Conservation (phyloP, 805 yeast species). For the Metschnikowia santaceciliae region DNA sequence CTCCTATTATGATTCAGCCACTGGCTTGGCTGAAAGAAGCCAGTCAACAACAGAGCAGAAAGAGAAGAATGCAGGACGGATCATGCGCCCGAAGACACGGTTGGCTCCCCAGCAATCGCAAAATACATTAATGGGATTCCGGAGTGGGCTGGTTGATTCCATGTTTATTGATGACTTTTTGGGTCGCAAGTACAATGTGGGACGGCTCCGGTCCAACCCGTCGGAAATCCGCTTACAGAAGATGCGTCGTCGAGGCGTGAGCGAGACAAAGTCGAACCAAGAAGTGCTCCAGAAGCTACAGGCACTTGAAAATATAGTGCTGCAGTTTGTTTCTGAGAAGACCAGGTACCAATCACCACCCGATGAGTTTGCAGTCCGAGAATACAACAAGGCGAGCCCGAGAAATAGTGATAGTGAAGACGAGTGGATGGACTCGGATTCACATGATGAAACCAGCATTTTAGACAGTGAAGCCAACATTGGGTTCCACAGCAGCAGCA, state of each 20-base stretch:
- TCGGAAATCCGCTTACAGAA: slow-evolving; percentile 4
- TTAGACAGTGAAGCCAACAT: not conserved
- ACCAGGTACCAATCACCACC: not conserved
- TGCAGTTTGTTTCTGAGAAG: slow-evolving; percentile 1
- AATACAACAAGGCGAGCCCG: slow-evolving; percentile 1
- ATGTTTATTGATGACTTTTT: slow-evolving; percentile 33
- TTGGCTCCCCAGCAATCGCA: slow-evolving; percentile 29
- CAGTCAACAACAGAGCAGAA: not conserved
- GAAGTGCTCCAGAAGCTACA: slow-evolving; percentile 8
- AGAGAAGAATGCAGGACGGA: not conserved
- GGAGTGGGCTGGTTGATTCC: slow-evolving; percentile 39
- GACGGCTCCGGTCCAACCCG: slow-evolving; percentile 3
- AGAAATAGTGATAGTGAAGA: not conserved
- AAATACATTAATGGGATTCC: slow-evolving; percentile 31
- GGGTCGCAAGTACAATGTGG: slow-evolving; percentile 25
- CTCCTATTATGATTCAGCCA: slow-evolving; percentile 3
- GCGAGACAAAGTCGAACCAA: slow-evolving; percentile 4
- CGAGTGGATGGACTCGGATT: slow-evolving; percentile 2
- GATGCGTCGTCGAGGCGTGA: slow-evolving; percentile 5
- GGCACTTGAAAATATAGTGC: slow-evolving; percentile 5
- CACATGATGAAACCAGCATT: not conserved
- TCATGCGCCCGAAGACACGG: not conserved
- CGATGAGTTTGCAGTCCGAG: slow-evolving; percentile 7
- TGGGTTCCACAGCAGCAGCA: not conserved
- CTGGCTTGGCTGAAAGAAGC: not conserved